Evolutionary conservation across 2,329 filamentous ascomycete species (phyloP).

Genomic region (Colletotrichum truncatum): DNA sequence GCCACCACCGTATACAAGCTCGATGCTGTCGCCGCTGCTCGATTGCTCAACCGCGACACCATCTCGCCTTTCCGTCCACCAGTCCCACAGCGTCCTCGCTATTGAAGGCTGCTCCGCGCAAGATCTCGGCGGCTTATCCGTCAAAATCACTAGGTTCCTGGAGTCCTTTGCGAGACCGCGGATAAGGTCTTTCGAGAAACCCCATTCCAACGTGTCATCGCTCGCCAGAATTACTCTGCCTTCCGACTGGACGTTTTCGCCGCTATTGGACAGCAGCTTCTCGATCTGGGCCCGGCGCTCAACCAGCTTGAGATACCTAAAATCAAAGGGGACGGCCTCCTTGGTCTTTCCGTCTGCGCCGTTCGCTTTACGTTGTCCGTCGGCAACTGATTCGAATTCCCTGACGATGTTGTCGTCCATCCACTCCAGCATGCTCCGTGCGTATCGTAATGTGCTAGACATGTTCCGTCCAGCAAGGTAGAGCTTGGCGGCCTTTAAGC

Average conservation of each 20-base stretch:
- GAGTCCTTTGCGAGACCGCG: slow-evolving; percentile 78
- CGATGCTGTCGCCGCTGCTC: slow-evolving; percentile 64
- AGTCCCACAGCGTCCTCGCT: slow-evolving; percentile 81
- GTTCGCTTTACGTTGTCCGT: slow-evolving; percentile 57
- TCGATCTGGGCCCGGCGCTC: slow-evolving; percentile 85
- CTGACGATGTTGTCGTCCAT: slow-evolving; percentile 97
- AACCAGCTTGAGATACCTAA: slow-evolving; percentile 83
- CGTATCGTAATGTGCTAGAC: slow-evolving; percentile 88
- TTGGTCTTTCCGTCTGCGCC: slow-evolving; percentile 58
- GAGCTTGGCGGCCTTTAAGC: slow-evolving; percentile 66
- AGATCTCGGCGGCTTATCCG: slow-evolving; percentile 72
- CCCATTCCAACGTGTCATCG: slow-evolving; percentile 92
- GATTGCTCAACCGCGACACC: slow-evolving; percentile 68
- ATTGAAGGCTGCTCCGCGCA: slow-evolving; percentile 63
- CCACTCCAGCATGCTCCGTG: slow-evolving; percentile 97
- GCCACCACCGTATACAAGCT: slow-evolving; percentile 73
- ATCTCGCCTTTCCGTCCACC: slow-evolving; percentile 76
- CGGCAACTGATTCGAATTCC: slow-evolving; percentile 82
- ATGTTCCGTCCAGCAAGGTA: slow-evolving; percentile 89
- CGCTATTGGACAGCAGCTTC: slow-evolving; percentile 65
- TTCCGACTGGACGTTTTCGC: slow-evolving; percentile 50
- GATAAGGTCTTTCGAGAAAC: slow-evolving; percentile 86
- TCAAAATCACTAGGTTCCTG: slow-evolving; percentile 87
- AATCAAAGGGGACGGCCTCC: slow-evolving; percentile 83
- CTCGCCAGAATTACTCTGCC: slow-evolving; percentile 89